phyloP scores from a whole-genome alignment of 2,329 filamentous ascomycete genomes.

The Claviceps humidiphila region DNA sequence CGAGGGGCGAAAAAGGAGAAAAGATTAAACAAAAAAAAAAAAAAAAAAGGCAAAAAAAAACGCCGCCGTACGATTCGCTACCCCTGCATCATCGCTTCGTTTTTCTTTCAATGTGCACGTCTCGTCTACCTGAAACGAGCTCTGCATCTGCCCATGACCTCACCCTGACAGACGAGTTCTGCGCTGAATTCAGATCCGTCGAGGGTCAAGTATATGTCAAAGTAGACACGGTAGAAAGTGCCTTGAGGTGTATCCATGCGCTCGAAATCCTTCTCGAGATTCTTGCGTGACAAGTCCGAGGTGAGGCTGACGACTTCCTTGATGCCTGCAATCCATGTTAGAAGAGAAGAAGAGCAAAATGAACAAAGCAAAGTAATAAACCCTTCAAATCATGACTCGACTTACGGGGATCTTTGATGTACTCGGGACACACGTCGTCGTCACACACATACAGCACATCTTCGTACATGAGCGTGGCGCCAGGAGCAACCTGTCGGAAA shows the following conservation, averaged over 20 bases:
- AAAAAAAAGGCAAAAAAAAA: background rate
- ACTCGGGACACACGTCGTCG: slow-evolving; percentile 94
- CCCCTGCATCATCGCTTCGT: background rate
- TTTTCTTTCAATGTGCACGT: background rate
- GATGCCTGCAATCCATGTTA: slow-evolving; percentile 51
- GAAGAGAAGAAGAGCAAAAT: too few species aligned
- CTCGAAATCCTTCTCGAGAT: slow-evolving; percentile 98
- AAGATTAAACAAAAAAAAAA: background rate
- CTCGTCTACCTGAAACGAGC: slow-evolving; percentile 58
- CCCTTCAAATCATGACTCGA: slow-evolving; percentile 16
- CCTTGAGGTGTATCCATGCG: slow-evolving; percentile 98
- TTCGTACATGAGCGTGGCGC: slow-evolving; percentile 97
- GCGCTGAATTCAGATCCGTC: slow-evolving; percentile 97
- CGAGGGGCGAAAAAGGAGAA: background rate
- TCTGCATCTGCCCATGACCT: slow-evolving; percentile 95
- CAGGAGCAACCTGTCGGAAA: slow-evolving; percentile 93
- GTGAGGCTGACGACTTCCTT: slow-evolving; percentile 98
- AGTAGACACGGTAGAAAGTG: slow-evolving; percentile 78
- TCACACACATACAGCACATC: slow-evolving; percentile 96
- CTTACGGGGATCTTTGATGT: slow-evolving; percentile 98
- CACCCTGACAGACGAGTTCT: slow-evolving; percentile 95
- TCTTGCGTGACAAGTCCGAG: slow-evolving; percentile 92
- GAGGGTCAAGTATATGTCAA: slow-evolving; percentile 77
- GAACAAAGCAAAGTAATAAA: too few species aligned
- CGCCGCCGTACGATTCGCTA: background rate